Conservation (phyloP, 2,329 filamentous ascomycete species). For the Neopestalotiopsis clavispora region DNA sequence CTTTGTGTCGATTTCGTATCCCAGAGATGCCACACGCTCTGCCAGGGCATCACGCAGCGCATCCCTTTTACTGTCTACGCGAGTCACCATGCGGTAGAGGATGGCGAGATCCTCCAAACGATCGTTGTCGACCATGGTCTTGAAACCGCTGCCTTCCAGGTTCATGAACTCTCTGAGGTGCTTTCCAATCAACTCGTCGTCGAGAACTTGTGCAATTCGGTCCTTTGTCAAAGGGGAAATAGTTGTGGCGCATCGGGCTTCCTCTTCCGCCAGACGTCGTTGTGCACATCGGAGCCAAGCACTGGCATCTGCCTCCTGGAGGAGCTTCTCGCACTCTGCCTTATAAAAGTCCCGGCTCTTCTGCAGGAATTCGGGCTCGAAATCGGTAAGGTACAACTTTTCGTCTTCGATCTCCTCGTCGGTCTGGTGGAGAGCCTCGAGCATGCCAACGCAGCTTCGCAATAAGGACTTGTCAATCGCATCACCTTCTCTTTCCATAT, state of each 20-base stretch:
- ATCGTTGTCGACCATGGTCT: slow-evolving; percentile 91
- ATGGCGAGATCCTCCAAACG: slow-evolving; percentile 77
- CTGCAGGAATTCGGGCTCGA: slow-evolving; percentile 78
- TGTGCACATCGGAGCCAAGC: slow-evolving; percentile 81
- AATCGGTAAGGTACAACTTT: slow-evolving; percentile 82
- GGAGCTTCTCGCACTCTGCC: slow-evolving; percentile 73
- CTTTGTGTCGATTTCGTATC: slow-evolving; percentile 78
- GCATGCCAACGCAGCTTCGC: slow-evolving; percentile 84
- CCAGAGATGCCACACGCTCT: slow-evolving; percentile 77
- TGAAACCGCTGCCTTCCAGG: slow-evolving; percentile 83
- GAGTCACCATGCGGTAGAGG: slow-evolving; percentile 77
- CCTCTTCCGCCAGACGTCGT: slow-evolving; percentile 78
- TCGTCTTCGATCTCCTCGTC: slow-evolving; percentile 77
- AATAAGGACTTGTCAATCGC: slow-evolving; percentile 84
- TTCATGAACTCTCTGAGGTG: slow-evolving; percentile 83
- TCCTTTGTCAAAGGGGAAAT: slow-evolving; percentile 73
- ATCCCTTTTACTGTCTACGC: slow-evolving; percentile 76
- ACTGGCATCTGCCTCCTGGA: slow-evolving; percentile 80
- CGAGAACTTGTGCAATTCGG: slow-evolving; percentile 78
- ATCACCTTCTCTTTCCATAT: slow-evolving; percentile 90
- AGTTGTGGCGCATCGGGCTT: slow-evolving; percentile 81
- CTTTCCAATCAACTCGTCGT: slow-evolving; percentile 77
- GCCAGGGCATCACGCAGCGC: slow-evolving; percentile 75
- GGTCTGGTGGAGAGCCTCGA: slow-evolving; percentile 85
- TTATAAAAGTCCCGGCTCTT: slow-evolving; percentile 77